Evolutionary conservation across 441 rosid species (phyloP).

Genomic region (Gossypium schwendimanii): DNA sequence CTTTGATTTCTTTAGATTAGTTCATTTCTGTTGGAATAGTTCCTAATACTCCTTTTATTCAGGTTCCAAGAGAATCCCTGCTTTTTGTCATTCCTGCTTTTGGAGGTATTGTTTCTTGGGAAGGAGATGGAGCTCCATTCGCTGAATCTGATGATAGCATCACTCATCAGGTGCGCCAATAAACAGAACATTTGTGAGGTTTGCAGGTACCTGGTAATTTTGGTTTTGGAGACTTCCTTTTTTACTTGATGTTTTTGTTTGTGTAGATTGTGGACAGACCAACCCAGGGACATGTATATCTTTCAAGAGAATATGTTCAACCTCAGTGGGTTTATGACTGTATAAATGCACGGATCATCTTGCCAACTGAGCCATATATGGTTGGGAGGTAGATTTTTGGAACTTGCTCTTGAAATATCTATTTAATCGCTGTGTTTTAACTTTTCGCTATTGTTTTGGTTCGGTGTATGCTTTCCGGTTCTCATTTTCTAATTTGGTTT

Average conservation of each 20-base stretch:
- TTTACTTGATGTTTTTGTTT: conserved; percentile 7
- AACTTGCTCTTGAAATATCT: not conserved
- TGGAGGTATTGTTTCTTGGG: conserved; percentile 94
- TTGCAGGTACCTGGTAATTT: not conserved
- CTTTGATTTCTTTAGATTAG: not conserved
- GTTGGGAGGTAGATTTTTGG: conserved; percentile 62
- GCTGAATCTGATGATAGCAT: conserved; percentile 69
- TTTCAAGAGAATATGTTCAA: conserved; percentile 80
- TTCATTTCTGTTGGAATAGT: not conserved
- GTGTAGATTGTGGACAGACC: conserved; percentile 86
- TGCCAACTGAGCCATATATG: conserved; percentile 62
- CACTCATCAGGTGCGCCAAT: conserved; percentile 71
- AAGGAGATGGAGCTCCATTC: conserved; percentile 88
- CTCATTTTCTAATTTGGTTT: not conserved
- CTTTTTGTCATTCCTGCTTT: conserved; percentile 86
- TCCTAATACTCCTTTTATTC: not conserved
- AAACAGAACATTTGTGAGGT: not conserved
- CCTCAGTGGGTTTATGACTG: conserved; percentile 92
- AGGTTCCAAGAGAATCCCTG: conserved; percentile 88
- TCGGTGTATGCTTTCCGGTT: not conserved
- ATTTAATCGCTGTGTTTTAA: not conserved
- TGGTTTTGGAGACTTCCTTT: not conserved
- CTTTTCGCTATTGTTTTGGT: not conserved
- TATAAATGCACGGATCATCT: conserved; percentile 63
- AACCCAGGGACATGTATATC: conserved; percentile 65